Percentiles rank a stretch among this genome's conserved stretches.
These are phyloP conservation scores for Dictyostelium capitatum DNA, from an alignment of 78 protist species.

Conservation along the genomic window DNA sequence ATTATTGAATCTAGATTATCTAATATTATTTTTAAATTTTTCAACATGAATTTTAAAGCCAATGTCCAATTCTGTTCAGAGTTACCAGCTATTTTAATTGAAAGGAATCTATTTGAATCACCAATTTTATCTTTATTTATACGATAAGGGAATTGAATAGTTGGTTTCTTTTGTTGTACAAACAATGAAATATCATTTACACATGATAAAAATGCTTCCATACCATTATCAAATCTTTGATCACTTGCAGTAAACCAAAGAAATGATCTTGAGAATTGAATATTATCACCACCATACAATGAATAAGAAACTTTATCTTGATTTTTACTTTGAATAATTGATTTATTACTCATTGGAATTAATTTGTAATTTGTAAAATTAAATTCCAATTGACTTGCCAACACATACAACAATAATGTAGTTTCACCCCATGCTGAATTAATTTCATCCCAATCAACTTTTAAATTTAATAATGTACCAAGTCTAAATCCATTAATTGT, in stretches of 20 bases:
- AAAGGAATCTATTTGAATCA: constrained; percentile 35
- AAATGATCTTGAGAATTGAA: constrained; percentile 45
- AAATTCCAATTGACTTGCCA: constrained; percentile 61
- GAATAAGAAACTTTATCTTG: constrained; percentile 44
- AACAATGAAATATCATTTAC: constrained; percentile 38
- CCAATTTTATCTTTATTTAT: constrained; percentile 72
- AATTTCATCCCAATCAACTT: constrained; percentile 75
- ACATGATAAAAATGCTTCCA: constrained; percentile 71
- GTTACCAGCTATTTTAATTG: constrained; percentile 62
- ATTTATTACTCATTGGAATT: constrained; percentile 75
- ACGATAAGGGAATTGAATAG: constrained; percentile 6
- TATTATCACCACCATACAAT: constrained; percentile 65
- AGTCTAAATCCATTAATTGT: constrained; percentile 51
- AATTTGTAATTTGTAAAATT: constrained; percentile 50
- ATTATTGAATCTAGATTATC: constrained; percentile 14
- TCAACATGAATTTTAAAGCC: constrained; percentile 58
- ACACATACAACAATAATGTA: constrained; percentile 37
- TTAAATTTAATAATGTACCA: constrained; percentile 36
- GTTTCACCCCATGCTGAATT: constrained; percentile 71
- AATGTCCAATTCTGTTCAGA: constrained; percentile 63
- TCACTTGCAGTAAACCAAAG: constrained; percentile 60
- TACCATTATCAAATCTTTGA: constrained; percentile 64
- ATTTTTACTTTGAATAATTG: constrained; percentile 37
- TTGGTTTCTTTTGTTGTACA: background rate
- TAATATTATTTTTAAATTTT: constrained; percentile 6